A percentile compares a stretch with the other conserved stretches of the same genome.
Conservation (phyloP, 1,284 basidiomycete species). For the Hemileia vastatrix region DNA sequence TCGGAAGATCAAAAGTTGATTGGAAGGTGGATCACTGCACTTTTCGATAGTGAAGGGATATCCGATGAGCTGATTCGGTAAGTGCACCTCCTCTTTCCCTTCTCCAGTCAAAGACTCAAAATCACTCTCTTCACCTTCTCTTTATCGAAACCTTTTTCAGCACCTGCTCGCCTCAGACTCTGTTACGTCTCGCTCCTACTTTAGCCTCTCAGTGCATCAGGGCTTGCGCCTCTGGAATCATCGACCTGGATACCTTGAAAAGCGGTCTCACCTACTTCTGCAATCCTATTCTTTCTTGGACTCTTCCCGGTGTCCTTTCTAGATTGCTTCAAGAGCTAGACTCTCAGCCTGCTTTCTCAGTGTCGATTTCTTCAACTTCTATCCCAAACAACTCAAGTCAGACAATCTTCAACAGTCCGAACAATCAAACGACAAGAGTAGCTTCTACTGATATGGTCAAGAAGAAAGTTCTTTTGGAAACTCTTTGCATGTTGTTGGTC, state of each 20-base stretch:
- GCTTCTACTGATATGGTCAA: not conserved
- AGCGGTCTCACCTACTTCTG: slow-evolving; percentile 51
- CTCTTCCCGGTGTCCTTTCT: slow-evolving; percentile 49
- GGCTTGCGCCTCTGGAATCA: slow-evolving; percentile 47
- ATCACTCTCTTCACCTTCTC: not conserved
- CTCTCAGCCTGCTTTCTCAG: not conserved
- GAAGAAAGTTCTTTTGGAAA: too few species aligned
- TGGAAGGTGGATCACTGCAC: slow-evolving; percentile 41
- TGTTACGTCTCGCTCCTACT: slow-evolving; percentile 47
- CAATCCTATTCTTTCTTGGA: slow-evolving; percentile 50
- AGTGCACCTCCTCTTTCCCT: slow-evolving; percentile 3
- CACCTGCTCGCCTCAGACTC: slow-evolving; percentile 46
- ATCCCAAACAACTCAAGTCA: too few species aligned
- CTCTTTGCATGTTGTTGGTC: too few species aligned
- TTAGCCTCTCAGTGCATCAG: slow-evolving; percentile 49
- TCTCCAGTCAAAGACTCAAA: not conserved
- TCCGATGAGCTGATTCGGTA: slow-evolving; percentile 45
- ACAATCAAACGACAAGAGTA: not conserved
- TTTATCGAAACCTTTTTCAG: too few species aligned
- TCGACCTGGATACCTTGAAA: slow-evolving; percentile 49
- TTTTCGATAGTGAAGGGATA: slow-evolving; percentile 46
- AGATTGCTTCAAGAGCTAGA: too few species aligned
- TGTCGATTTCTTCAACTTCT: not conserved
- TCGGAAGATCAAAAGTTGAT: slow-evolving; percentile 40
- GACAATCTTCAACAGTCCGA: too few species aligned